Evolutionary conservation across 78 protist genomes (phyloP), one percentile per base, ranked within the genome.

Genomic region (Cavenderia fasciculata): DNA sequence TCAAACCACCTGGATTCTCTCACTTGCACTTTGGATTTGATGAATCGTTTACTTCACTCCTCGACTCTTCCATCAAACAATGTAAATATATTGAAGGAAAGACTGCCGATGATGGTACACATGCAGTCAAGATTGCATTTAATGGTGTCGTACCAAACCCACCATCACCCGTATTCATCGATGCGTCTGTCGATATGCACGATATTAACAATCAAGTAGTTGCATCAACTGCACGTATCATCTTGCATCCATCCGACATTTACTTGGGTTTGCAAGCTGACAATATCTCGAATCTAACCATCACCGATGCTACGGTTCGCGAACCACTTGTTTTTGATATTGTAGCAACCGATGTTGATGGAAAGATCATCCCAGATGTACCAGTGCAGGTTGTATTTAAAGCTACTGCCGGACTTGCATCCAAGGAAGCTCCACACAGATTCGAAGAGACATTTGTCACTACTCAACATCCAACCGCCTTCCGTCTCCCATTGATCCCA

Each of bases 51-150:
- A 18, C 57, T 4, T 19, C 23, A 1, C 19, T 14, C n/a, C 8
- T 41, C 21, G 78, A 82, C 12, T 29, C 72, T 34, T 29, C 63
- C 31, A 44, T 19, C 21, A 63, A 63, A 47, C 14, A 40, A 16
- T 40, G 38, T 4, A 63, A 63, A 47, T 38, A 43, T 19, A 8
- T 63, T 16, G 38, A 63, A 16, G 90, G 90, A 41, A 23, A 31
- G n/a, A 82, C 90, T 19, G 65, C 72, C 29, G 90, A 82, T 21
- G 90, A 82, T 56, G 90, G 90, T 57, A 12, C 47, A 10, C 90
- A 82, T 33, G 49, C 90, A 0, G 36, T 82, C 27, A 82, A 82
- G 61, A 68, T 72, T 0, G 27, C 76, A 2, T 82, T 52, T 19
- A 65, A 82, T 56, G 90, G 90, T 23, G 57, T 66, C 23, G 52